Evolutionary conservation across 1,284 basidiomycete species (phyloP), one percentile per base, ranked within the genome.

Genomic region (Rhodotorula sp.): DNA sequence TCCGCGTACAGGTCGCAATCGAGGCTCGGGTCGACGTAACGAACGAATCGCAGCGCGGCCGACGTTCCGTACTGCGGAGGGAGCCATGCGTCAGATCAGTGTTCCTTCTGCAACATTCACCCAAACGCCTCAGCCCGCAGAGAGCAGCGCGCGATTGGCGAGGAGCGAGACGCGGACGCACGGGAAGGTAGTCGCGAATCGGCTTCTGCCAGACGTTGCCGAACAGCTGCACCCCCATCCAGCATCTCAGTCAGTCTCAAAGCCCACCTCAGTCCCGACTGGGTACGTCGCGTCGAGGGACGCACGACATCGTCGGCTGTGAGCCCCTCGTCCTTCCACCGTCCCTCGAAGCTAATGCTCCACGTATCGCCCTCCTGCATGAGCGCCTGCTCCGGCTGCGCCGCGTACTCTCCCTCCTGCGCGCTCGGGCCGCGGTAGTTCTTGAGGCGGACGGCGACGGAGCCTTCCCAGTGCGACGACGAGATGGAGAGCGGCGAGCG

Each of bases 1-100:
- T 79, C 78, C 52, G 70, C 74, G 54, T 78, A 79, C 1, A 79
- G 61, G 54, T 79, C 78, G 55, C 77, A 77, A 9, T 68, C 64
- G n/a, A 79, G 66, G 1, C 75, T 71, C 16, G 78, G 78, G 60
- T 79, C 78, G 54, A 78, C 64, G 56, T 73, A 71, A 27, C 64
- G 62, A 16, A 76, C 71, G 63, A 79, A 77, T 19, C 70, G 61
- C 2, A 79, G 72, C 7, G 73, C 78, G 10, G 77, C 77, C 34
- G 67, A 27, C 5, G 70, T 77, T 12, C 75, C 75, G 59, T 76
- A 76, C 72, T 74, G 63, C 9, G 5, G 55, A 23, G 10, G 8
- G 4, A 10, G 10, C 7, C 4, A 16, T 4, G 41, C 44, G 41
- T n/a, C 7, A n/a, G 23, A 4, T 46, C n/a, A 25, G 41, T 59